phyloP scores from a whole-genome alignment of 768 basidiomycete genomes.

The Sporobolomyces phaffii region DNA sequence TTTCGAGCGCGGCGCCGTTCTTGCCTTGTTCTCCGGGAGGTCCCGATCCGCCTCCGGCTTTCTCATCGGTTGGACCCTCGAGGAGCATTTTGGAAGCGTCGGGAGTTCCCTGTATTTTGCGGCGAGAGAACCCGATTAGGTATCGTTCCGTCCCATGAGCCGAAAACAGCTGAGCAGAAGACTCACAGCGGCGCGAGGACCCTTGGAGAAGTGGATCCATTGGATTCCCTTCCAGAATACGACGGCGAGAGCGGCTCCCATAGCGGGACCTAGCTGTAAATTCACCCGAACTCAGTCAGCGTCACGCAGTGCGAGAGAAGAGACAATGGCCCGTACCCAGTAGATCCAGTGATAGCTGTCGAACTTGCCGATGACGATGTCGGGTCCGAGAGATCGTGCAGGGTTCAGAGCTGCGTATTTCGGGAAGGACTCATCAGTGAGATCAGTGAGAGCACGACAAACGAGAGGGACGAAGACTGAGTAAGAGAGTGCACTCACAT shows the following conservation, averaged over 20 bases:
- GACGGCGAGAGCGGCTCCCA: conserved; percentile 3
- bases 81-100: conserved; percentile 15
- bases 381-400: conserved; percentile 7
- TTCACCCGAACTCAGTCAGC: not conserved
- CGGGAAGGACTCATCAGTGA: not conserved
- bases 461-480: not conserved
- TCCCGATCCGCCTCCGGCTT: not conserved
- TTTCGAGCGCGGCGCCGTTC: not conserved
- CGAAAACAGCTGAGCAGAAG: too few relatives aligned
- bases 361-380: conserved; percentile 9
- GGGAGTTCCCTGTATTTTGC: conserved; percentile 15
- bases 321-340: conserved; percentile 3
- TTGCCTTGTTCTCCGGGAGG: not conserved
- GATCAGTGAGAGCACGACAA: not conserved
- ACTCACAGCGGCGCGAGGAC: conserved; percentile 8
- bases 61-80: not conserved
- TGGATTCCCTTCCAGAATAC: conserved; percentile 11
- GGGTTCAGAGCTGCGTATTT: not conserved
- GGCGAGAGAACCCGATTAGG: too few relatives aligned
- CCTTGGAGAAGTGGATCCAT: conserved; percentile 4
- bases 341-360: conserved; percentile 25
- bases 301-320: not conserved
- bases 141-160: too few relatives aligned
- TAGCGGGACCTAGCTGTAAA: not conserved
- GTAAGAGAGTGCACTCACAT: not conserved